Percentiles rank a stretch among this genome's conserved stretches.
Evolutionary conservation across 2,329 filamentous ascomycete species (phyloP).

Genomic region (Aspergillus tamarii): DNA sequence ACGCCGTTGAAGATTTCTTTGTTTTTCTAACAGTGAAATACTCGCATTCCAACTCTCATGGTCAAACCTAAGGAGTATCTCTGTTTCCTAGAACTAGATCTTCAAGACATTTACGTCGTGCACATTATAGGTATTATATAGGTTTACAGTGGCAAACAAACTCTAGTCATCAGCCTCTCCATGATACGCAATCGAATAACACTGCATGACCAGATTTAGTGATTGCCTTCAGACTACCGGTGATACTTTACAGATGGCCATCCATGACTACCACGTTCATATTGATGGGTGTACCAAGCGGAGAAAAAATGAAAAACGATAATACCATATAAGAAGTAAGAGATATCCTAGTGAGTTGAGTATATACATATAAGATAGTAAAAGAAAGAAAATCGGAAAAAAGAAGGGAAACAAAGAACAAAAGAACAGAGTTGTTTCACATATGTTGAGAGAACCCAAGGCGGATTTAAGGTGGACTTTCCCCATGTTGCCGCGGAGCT

Average conservation of each 20-base stretch:
- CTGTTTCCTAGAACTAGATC: too few relatives aligned
- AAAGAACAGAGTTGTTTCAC: too few relatives aligned
- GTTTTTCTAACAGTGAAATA: not conserved
- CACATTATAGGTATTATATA: too few relatives aligned
- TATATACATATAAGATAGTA: not conserved
- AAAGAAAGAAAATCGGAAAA: not conserved
- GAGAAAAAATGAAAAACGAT: not conserved
- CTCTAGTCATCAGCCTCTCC: not conserved
- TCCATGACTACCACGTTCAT: not conserved
- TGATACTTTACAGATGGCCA: not conserved
- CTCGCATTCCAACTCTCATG: too few relatives aligned
- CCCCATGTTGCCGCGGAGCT: slow-evolving; percentile 8
- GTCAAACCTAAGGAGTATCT: too few relatives aligned
- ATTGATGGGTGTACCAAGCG: not conserved
- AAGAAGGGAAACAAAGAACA: not conserved
- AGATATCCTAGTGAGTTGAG: not conserved
- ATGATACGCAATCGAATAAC: not conserved
- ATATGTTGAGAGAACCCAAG: too few relatives aligned
- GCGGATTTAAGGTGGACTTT: not conserved
- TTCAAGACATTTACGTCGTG: too few relatives aligned
- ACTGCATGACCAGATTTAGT: not conserved
- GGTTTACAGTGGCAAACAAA: too few relatives aligned
- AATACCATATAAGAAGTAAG: not conserved
- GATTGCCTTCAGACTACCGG: not conserved
- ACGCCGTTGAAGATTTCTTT: not conserved